Evolutionary conservation across 768 basidiomycete genomes (phyloP).

Genomic region (Boletus reticuloceps): DNA sequence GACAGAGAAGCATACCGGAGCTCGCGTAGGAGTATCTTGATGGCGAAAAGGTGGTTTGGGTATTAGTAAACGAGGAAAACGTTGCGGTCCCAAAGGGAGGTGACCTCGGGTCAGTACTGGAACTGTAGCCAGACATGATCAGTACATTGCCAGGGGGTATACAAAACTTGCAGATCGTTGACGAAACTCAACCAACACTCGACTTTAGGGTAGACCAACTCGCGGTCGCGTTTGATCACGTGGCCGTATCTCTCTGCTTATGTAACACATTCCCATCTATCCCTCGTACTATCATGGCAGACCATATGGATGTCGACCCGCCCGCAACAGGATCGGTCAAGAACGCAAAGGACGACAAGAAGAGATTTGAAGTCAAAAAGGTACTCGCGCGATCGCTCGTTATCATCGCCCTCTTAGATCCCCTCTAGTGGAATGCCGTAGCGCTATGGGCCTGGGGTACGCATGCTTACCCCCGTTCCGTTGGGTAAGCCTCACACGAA

Average conservation of each 20-base stretch:
- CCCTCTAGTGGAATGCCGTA: constrained; percentile 92
- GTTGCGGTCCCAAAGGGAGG: constrained; percentile 61
- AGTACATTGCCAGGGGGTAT: constrained; percentile 29
- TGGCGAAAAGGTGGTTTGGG: constrained; percentile 56
- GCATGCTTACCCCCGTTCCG: constrained; percentile 14
- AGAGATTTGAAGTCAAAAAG: constrained; percentile 99
- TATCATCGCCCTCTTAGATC: neutral
- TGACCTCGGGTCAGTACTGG: constrained; percentile 51
- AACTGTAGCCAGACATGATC: constrained; percentile 40
- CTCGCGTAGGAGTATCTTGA: constrained; percentile 57
- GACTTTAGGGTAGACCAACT: constrained; percentile 38
- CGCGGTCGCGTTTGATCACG: constrained; percentile 41
- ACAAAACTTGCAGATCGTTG: constrained; percentile 4
- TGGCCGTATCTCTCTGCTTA: constrained; percentile 22
- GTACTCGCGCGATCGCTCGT: constrained; percentile 38
- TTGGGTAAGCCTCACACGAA: constrained; percentile 9
- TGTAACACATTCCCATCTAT: constrained; percentile 4
- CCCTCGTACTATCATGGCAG: constrained; percentile 38
- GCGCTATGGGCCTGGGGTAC: constrained; percentile 98
- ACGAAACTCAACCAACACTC: constrained; percentile 28
- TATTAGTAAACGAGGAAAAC: constrained; percentile 48
- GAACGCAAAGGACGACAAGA: constrained; percentile 62
- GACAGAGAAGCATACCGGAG: constrained; percentile 43
- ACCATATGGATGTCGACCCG: constrained; percentile 71
- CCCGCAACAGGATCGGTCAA: constrained; percentile 37